phyloP scores from a whole-genome alignment of 495 filamentous ascomycete genomes.

The Trichoderma reesei region DNA sequence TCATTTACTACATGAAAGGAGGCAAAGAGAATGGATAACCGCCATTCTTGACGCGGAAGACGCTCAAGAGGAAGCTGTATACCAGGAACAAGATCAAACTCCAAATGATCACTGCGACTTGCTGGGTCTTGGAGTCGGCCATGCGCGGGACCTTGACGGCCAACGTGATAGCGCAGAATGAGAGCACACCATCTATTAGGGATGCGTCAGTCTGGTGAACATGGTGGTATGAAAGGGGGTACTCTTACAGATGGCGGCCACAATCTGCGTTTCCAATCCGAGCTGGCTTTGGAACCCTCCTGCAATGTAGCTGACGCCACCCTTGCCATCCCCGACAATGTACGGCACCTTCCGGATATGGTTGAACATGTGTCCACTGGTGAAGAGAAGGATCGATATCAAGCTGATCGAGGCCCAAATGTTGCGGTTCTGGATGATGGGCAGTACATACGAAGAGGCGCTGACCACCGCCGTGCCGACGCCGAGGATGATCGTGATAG shows the following conservation, averaged over 20 bases:
- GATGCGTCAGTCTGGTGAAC: not conserved
- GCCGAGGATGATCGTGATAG: constrained; percentile 57
- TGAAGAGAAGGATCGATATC: constrained; percentile 87
- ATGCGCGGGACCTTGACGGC: constrained; percentile 88
- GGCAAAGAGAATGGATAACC: constrained; percentile 93
- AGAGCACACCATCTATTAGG: constrained; percentile 71
- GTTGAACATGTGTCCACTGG: constrained; percentile 97
- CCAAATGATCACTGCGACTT: constrained; percentile 77
- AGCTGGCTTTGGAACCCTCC: constrained; percentile 91
- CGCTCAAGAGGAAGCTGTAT: constrained; percentile 88
- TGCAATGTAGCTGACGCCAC: constrained; percentile 86
- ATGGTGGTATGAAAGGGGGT: not conserved
- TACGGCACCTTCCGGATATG: constrained; percentile 98
- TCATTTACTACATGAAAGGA: constrained; percentile 51
- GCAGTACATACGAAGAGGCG: constrained; percentile 74
- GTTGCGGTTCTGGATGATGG: constrained; percentile 80
- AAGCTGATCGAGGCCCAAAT: constrained; percentile 88
- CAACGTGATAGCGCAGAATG: constrained; percentile 81
- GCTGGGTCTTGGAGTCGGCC: constrained; percentile 63
- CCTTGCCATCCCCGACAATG: constrained; percentile 73
- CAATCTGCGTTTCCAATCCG: constrained; percentile 90
- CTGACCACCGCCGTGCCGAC: constrained; percentile 58
- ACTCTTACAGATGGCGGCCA: constrained; percentile 88
- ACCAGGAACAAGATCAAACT: constrained; percentile 63
- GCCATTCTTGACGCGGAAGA: constrained; percentile 90